Conservation (phyloP, 805 yeast species). For the Candida wancherniae region DNA sequence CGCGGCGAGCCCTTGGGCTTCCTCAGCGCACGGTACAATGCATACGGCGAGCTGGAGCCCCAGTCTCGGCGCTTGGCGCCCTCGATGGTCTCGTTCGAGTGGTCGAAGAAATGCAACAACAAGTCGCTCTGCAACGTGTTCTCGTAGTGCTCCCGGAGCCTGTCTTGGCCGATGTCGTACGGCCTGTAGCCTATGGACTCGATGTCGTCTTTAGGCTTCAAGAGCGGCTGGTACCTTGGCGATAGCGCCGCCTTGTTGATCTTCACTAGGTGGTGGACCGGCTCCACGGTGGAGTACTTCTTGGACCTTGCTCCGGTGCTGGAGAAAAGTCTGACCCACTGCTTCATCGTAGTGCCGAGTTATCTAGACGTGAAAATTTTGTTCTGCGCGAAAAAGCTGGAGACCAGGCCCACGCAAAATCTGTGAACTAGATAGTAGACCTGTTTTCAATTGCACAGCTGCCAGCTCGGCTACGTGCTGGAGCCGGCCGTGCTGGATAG, state of each 20-base stretch:
- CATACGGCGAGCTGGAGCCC: slow-evolving; percentile 87
- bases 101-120: slow-evolving; percentile 70
- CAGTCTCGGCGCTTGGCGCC: slow-evolving; percentile 80
- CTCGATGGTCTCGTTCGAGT: slow-evolving; percentile 45
- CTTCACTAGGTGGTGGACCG: slow-evolving; percentile 86
- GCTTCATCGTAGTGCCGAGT: slow-evolving; percentile 17
- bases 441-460: too few species aligned
- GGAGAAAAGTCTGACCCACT: slow-evolving; percentile 28
- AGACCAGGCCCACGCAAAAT: too few species aligned
- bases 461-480: too few species aligned
- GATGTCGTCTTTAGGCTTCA: slow-evolving; percentile 66
- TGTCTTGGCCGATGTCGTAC: slow-evolving; percentile 66
- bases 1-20: slow-evolving; percentile 73
- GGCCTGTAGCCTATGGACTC: slow-evolving; percentile 79
- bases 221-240: slow-evolving; percentile 66
- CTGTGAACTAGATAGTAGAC: too few species aligned
- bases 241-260: slow-evolving; percentile 71
- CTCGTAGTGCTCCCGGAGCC: slow-evolving; percentile 70
- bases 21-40: slow-evolving; percentile 71
- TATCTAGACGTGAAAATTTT: slow-evolving; percentile 8
- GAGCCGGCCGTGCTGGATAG: too few species aligned
- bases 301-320: slow-evolving; percentile 46
- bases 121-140: slow-evolving; percentile 75
- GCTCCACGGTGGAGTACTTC: slow-evolving; percentile 66
- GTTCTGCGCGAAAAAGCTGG: slow-evolving; percentile 6